Percentiles rank a stretch among this genome's conserved stretches.
Conservation (phyloP, 345 rosid species). For the Brassica napus region Da-Ae NC_063446.1:59016501-59017000, state of each 20-base stretch:
- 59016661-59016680: neutral
- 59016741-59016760: conserved; percentile 58
- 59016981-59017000: conserved; percentile 14
- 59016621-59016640: conserved; percentile 4
- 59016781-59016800: conserved; percentile 39
- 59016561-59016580: conserved; percentile 32
- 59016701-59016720: neutral
- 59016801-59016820: conserved; percentile 28
- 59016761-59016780: conserved; percentile 49
- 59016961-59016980: conserved; percentile 1
- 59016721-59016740: conserved; percentile 26
- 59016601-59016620: neutral
- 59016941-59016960: conserved; percentile 16
- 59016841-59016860: conserved; percentile 52
- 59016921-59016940: conserved; percentile 52
- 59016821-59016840: conserved; percentile 20
- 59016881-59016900: conserved; percentile 51
- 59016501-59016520: conserved; percentile 18
- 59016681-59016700: neutral
- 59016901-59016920: conserved; percentile 70
- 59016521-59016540: conserved; percentile 26
- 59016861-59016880: conserved; percentile 53
- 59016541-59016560: conserved; percentile 24
- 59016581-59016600: neutral
- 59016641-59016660: neutral